Base-by-base conservation (phyloP, 2,329 filamentous ascomycete genomes). In the Alternaria gansuensis region DNA sequence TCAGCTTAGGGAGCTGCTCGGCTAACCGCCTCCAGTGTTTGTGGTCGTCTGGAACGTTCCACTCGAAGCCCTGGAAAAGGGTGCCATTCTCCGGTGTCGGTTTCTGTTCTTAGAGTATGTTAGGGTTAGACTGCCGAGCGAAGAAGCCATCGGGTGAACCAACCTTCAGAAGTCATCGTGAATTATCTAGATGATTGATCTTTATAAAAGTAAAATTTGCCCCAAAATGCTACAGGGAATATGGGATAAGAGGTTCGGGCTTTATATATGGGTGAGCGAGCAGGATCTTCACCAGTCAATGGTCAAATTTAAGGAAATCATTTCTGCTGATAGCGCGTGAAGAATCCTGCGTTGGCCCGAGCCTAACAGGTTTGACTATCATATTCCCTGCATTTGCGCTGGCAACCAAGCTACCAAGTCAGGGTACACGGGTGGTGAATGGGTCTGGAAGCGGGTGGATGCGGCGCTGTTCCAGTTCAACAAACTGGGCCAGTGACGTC, bases 41-140 rank as follows among this genome's bases (percentile, higher is more conserved):
- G 51, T 83, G 76, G 63, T 88, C 84, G 41, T 83, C 82, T 2
- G 87, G 87, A 4, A 87, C 82, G 70, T 91, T 87, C 89, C 89
- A 92, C 78, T 92, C 89, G 71, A 90, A 91, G 11, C 82, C 86
- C 75, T 91, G 88, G 65, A 91, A 83, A 77, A 91, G 85, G 51
- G 75, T 77, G 14, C 82, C 66, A 41, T 77, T 77, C 49, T 70
- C 69, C 13, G 70, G 69, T 6, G 75, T 77, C 14, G 73, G 71
- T 28, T 66, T 62, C 37, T 66, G 70, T 13, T 75, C 72, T 75
- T 53, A 11, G 24, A 29, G 29, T 14, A 26, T 49, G 53, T 71
- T 37, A 69, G 59, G 5, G 14, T 44, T 8, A 10, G 17, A 17
- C 10, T 14, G 23, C 14, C 13, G 6, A 33, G 31, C 5, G 8